Evolutionary conservation across 2,329 filamentous ascomycete species (phyloP).

Genomic region (Colletotrichum melonis): DNA sequence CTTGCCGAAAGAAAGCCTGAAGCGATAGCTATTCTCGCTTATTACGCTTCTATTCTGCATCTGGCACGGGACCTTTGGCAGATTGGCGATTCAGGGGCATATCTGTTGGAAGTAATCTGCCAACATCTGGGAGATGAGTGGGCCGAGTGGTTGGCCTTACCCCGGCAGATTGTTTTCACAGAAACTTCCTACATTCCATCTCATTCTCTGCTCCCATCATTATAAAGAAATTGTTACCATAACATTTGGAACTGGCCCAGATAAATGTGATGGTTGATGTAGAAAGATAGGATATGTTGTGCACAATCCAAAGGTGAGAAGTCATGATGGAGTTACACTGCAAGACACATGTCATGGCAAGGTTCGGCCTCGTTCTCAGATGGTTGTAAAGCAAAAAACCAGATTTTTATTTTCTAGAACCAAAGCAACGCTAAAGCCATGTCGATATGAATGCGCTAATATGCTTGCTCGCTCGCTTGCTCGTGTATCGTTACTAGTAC

Average conservation of each 20-base stretch:
- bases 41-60: conserved; percentile 45
- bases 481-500: neutral
- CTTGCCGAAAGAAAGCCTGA: conserved; percentile 39
- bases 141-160: neutral
- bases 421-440: neutral
- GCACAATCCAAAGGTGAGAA: too few species aligned
- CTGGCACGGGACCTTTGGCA: conserved; percentile 42
- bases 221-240: neutral
- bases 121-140: conserved; percentile 1
- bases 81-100: conserved; percentile 39
- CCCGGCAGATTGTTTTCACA: neutral
- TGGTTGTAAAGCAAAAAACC: neutral
- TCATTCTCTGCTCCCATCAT: neutral
- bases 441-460: neutral
- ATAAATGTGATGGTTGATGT: neutral
- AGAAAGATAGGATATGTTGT: neutral
- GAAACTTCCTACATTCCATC: neutral
- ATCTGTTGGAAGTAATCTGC: conserved; percentile 1
- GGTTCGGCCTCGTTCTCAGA: too few species aligned
- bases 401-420: neutral
- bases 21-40: conserved; percentile 42
- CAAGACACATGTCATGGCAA: too few species aligned
- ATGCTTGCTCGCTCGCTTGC: neutral
- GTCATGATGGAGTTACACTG: too few species aligned
- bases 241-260: neutral